These are phyloP conservation scores for Aspergillus caelatus DNA, from an alignment of 2,329 filamentous ascomycete species.

Conservation along the genomic window DNA sequence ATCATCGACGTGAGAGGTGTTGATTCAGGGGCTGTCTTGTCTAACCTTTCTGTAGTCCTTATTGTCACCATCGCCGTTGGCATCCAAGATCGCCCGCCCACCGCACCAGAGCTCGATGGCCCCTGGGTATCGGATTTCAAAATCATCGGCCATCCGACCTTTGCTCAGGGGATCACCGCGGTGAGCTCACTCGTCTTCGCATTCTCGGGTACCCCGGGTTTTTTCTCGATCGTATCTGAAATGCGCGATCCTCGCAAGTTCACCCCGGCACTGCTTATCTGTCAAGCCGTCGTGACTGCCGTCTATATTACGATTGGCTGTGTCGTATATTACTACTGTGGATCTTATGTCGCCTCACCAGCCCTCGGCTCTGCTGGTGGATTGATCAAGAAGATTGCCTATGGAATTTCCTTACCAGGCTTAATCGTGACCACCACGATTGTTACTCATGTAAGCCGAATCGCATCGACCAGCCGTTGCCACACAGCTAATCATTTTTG, in stretches of 20 bases:
- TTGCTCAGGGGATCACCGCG: conserved; percentile 25
- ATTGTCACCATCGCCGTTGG: conserved; percentile 32
- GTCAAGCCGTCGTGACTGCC: conserved; percentile 35
- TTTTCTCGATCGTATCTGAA: conserved; percentile 39
- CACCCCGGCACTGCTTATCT: conserved; percentile 29
- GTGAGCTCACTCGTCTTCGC: conserved; percentile 27
- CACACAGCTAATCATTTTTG: not conserved
- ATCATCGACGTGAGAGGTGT: not conserved
- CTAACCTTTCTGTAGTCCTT: conserved; percentile 21
- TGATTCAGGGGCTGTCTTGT: not conserved
- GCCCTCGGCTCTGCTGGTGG: conserved; percentile 48
- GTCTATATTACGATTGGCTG: conserved; percentile 36
- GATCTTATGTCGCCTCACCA: conserved; percentile 47
- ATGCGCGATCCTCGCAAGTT: conserved; percentile 38
- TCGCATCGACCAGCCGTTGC: not conserved
- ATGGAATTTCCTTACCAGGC: conserved; percentile 39
- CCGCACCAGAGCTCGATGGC: conserved; percentile 24
- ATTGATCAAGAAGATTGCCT: conserved; percentile 46
- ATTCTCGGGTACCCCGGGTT: conserved; percentile 26
- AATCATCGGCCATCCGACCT: conserved; percentile 20
- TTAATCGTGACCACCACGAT: conserved; percentile 27
- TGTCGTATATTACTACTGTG: conserved; percentile 50
- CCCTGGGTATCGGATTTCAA: conserved; percentile 33
- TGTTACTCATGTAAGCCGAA: conserved; percentile 15
- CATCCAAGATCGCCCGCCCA: conserved; percentile 38